These are phyloP conservation scores for Corylus avellana DNA, from an alignment of 306 rosid species.

Conservation along the genomic window DNA sequence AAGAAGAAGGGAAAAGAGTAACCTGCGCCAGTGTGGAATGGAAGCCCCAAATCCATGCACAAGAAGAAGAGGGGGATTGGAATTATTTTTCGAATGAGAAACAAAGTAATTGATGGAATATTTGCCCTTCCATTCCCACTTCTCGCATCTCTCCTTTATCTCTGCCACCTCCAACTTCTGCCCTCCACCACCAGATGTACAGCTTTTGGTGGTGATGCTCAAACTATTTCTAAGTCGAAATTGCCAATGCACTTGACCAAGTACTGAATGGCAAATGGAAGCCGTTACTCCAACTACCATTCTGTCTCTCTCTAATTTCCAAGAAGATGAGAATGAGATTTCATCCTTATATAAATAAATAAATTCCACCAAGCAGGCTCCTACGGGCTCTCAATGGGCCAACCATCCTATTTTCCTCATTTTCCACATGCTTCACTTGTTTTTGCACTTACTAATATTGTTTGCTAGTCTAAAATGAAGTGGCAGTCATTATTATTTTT, in stretches of 20 bases:
- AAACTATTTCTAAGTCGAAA: conserved; percentile 5
- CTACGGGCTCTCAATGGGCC: too few relatives aligned
- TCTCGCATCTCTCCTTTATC: conserved; percentile 52
- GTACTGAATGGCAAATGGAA: conserved; percentile 14
- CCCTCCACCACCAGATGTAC: conserved; percentile 10
- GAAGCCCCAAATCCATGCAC: conserved; percentile 98
- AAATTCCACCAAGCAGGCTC: too few relatives aligned
- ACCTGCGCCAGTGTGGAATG: conserved; percentile 96
- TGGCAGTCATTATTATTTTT: too few relatives aligned
- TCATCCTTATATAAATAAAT: too few relatives aligned
- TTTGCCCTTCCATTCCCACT: conserved; percentile 80
- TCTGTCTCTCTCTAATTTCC: background rate
- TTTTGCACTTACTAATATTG: too few relatives aligned
- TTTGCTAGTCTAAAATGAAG: too few relatives aligned
- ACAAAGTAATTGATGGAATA: conserved; percentile 70
- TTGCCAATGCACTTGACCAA: conserved; percentile 17
- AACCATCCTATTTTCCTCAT: too few relatives aligned
- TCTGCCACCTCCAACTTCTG: conserved; percentile 42
- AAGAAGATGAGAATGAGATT: too few relatives aligned
- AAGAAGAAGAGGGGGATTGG: conserved; percentile 65
- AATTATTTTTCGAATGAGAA: conserved; percentile 38
- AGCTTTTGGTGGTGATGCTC: conserved; percentile 27
- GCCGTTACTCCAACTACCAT: conserved; percentile 29
- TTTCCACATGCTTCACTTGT: too few relatives aligned
- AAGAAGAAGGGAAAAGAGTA: background rate